Conservation (phyloP, 1,284 basidiomycete species). For the Mycosarcoma maydis region DNA sequence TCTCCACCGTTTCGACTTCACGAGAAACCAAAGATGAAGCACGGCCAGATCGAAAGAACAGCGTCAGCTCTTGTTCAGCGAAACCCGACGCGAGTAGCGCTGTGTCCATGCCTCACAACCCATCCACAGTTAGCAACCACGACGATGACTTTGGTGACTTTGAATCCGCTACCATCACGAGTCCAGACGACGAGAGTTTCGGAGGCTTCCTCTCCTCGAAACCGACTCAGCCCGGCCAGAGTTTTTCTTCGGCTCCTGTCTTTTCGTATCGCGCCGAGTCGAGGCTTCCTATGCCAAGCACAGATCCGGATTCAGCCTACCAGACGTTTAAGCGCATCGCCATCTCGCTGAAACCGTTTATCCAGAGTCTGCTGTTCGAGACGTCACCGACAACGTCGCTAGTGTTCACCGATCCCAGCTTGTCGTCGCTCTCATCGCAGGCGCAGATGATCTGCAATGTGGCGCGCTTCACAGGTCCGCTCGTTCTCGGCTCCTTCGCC, state of each 20-base stretch:
- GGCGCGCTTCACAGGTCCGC: conserved; percentile 76
- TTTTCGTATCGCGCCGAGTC: conserved; percentile 43
- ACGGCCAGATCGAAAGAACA: conserved; percentile 4
- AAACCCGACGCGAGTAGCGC: not conserved
- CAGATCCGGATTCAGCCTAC: conserved; percentile 32
- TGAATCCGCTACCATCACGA: conserved; percentile 23
- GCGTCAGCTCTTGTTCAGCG: not conserved
- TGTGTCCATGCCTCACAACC: not conserved
- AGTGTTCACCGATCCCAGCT: conserved; percentile 30
- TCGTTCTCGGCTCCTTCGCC: conserved; percentile 40
- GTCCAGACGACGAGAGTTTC: conserved; percentile 44
- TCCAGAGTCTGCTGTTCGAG: conserved; percentile 41
- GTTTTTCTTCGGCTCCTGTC: conserved; percentile 40
- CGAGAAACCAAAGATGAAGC: conserved; percentile 1
- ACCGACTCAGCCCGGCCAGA: conserved; percentile 17
- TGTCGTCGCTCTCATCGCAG: conserved; percentile 36
- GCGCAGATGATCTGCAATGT: conserved; percentile 74
- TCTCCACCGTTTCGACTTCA: conserved; percentile 24
- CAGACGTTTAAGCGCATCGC: conserved; percentile 50
- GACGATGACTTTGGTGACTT: conserved; percentile 83
- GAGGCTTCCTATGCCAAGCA: conserved; percentile 32
- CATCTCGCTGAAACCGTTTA: conserved; percentile 36
- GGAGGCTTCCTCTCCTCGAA: conserved; percentile 74
- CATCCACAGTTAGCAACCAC: conserved; percentile 34
- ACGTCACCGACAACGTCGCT: conserved; percentile 35